phyloP scores from a whole-genome alignment of 2,329 filamentous ascomycete genomes.

The Beauveria asiatica region DNA sequence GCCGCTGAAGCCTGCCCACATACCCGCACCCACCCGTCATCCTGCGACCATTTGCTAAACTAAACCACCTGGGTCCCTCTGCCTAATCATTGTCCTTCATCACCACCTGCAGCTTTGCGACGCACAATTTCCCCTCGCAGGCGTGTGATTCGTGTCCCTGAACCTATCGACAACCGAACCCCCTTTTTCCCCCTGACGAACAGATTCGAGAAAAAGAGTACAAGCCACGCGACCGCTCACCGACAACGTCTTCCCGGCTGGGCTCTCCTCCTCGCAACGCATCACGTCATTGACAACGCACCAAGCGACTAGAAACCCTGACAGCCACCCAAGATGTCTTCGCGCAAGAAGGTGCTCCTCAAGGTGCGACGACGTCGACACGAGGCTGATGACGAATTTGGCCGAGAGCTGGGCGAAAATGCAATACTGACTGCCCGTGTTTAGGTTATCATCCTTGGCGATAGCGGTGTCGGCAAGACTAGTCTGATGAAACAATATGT shows the following conservation, averaged over 20 bases:
- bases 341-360: slow-evolving; percentile 82
- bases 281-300: slow-evolving; percentile 12
- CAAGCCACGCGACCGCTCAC: not conserved
- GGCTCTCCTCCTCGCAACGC: not conserved
- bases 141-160: not conserved
- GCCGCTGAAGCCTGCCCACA: not conserved
- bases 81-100: not conserved
- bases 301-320: slow-evolving; percentile 14
- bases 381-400: not conserved
- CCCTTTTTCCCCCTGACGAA: not conserved
- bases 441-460: slow-evolving; percentile 96
- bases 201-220: not conserved
- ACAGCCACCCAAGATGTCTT: slow-evolving; percentile 50
- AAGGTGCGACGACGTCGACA: slow-evolving; percentile 50
- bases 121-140: not conserved
- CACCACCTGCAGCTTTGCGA: slow-evolving; percentile 4
- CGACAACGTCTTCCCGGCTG: not conserved
- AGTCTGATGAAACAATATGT: slow-evolving; percentile 99
- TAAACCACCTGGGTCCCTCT: not conserved
- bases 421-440: slow-evolving; percentile 14
- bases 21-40: not conserved
- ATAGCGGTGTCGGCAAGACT: slow-evolving; percentile 98
- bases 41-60: not conserved
- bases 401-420: not conserved
- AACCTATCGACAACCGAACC: not conserved